Conservation (phyloP, 23 red algal species). For the Gracilaria caudata region DNA sequence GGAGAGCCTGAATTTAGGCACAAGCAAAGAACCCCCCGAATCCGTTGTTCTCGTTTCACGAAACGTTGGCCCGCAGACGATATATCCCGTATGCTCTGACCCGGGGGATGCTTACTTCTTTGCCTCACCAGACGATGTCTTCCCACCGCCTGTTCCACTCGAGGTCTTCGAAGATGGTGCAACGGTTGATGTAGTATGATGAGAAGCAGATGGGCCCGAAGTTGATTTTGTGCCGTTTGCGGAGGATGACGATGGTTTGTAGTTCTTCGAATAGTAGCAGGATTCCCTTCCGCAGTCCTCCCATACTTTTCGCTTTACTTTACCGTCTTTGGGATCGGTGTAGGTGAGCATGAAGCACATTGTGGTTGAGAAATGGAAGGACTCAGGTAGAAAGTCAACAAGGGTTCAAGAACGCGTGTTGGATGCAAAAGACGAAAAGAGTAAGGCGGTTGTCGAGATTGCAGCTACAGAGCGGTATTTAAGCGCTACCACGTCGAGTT, state of each 20-base stretch:
- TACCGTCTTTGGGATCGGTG: conserved; percentile 11
- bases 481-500: not conserved
- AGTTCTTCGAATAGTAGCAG: conserved; percentile 13
- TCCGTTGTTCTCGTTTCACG: not conserved
- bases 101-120: not conserved
- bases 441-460: not conserved
- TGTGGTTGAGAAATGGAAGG: not conserved
- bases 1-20: not conserved
- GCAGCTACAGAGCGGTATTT: not conserved
- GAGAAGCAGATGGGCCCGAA: not conserved
- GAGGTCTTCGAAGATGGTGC: not conserved
- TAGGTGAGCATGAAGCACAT: conserved; percentile 38
- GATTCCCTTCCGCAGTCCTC: conserved; percentile 17
- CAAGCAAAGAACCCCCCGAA: not conserved
- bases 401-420: not conserved
- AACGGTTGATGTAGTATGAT: not conserved
- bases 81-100: not conserved
- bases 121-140: not conserved
- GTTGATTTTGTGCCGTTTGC: not conserved
- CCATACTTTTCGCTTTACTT: conserved; percentile 15
- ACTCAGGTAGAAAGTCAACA: not conserved
- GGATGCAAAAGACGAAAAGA: not conserved
- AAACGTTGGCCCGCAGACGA: not conserved
- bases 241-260: not conserved
- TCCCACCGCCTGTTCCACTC: not conserved